Conservation (phyloP, 495 filamentous ascomycete genomes). For the Penicillium manginii region DNA sequence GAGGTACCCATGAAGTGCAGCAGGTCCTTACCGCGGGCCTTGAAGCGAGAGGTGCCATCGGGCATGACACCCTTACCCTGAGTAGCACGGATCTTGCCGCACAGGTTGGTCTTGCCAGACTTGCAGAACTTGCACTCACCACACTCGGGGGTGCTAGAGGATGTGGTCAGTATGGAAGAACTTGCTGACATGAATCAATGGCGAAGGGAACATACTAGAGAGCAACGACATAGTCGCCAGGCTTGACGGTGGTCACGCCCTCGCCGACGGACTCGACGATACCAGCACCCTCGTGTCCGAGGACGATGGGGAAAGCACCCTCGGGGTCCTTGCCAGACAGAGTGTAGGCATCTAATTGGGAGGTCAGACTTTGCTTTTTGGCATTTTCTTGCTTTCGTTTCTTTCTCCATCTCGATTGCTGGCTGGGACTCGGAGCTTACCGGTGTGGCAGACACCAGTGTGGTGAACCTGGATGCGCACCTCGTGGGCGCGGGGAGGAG, state of each 20-base stretch:
- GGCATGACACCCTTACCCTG: slow-evolving; percentile 97
- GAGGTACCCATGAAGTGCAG: slow-evolving; percentile 99
- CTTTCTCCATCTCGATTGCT: too few species aligned
- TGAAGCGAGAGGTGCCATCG: slow-evolving; percentile 95
- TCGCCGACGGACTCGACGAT: slow-evolving; percentile 97
- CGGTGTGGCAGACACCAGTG: slow-evolving; percentile 98
- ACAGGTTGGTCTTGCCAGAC: slow-evolving; percentile 99
- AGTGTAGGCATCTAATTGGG: slow-evolving; percentile 84
- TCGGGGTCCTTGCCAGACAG: slow-evolving; percentile 98
- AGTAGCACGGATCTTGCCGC: slow-evolving; percentile 97
- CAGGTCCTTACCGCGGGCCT: slow-evolving; percentile 87
- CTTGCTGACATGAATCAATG: background rate
- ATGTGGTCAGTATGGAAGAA: background rate
- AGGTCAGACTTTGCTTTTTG: slow-evolving; percentile 1
- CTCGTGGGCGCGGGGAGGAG: slow-evolving; percentile 89
- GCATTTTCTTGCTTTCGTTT: background rate
- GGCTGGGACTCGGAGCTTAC: too few species aligned
- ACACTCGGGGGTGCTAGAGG: slow-evolving; percentile 91
- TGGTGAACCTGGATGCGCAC: slow-evolving; percentile 96
- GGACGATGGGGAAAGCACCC: slow-evolving; percentile 94
- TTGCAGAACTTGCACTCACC: slow-evolving; percentile 98
- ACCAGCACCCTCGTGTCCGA: slow-evolving; percentile 96
- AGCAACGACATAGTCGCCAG: slow-evolving; percentile 80
- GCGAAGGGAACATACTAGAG: slow-evolving; percentile 70
- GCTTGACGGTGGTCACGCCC: slow-evolving; percentile 91